Percentiles rank a stretch among this genome's conserved stretches.
Conservation (phyloP, 345 rosid genomes). For the Sisymbrium irio region DNA sequence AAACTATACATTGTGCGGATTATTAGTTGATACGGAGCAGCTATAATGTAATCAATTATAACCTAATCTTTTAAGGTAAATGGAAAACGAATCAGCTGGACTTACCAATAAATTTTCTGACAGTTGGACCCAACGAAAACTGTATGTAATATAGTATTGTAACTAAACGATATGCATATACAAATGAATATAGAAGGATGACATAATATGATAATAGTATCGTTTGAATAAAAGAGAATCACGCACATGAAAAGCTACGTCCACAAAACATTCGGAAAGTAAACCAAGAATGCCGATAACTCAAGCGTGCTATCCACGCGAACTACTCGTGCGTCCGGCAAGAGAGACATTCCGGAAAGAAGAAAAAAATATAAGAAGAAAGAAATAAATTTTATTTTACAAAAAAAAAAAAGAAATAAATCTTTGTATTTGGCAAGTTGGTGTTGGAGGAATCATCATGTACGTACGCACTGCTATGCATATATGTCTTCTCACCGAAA, state of each 20-base stretch:
- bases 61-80: too few relatives aligned
- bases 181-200: background rate
- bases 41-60: too few relatives aligned
- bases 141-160: too few relatives aligned
- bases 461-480: background rate
- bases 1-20: too few relatives aligned
- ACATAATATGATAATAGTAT: background rate
- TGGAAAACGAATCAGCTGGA: too few relatives aligned
- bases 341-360: background rate
- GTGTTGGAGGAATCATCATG: slow-evolving; percentile 20
- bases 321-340: background rate
- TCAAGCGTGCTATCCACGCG: slow-evolving; percentile 1
- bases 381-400: background rate
- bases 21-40: too few relatives aligned
- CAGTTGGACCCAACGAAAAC: too few relatives aligned
- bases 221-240: background rate
- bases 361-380: slow-evolving; percentile 4
- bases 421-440: slow-evolving; percentile 31
- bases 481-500: slow-evolving; percentile 27
- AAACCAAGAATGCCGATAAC: background rate
- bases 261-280: background rate
- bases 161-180: too few relatives aligned
- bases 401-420: background rate
- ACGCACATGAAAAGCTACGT: background rate
- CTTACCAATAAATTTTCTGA: too few relatives aligned